Evolutionary conservation across 2,329 filamentous ascomycete species (phyloP).

Genomic region (Aspergillus tubingensis): DNA sequence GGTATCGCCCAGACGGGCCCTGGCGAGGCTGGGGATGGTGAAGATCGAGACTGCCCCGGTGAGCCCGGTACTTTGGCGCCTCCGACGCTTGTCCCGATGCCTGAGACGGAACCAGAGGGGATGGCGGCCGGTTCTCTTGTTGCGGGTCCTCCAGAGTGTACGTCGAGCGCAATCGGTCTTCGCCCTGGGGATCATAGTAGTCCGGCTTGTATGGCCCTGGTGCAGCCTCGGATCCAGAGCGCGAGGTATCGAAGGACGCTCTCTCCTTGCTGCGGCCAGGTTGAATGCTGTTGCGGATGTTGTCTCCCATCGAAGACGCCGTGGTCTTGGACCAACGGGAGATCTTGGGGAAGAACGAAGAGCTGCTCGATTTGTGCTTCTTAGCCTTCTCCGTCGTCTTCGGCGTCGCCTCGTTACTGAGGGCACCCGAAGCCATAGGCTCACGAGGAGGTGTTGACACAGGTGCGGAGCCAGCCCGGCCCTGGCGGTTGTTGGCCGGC

Average conservation of each 20-base stretch:
- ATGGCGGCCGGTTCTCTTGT: slow-evolving; percentile 55
- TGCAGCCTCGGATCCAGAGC: slow-evolving; percentile 74
- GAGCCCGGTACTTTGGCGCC: slow-evolving; percentile 65
- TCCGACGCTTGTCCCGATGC: slow-evolving; percentile 54
- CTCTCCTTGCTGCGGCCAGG: slow-evolving; percentile 59
- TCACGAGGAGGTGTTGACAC: slow-evolving; percentile 49
- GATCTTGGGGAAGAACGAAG: slow-evolving; percentile 84
- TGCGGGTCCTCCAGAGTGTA: slow-evolving; percentile 43
- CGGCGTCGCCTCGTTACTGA: slow-evolving; percentile 80
- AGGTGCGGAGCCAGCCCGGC: slow-evolving; percentile 46
- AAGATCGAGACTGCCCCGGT: slow-evolving; percentile 64
- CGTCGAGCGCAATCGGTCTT: slow-evolving; percentile 48
- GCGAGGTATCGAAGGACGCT: slow-evolving; percentile 66
- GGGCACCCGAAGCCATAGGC: slow-evolving; percentile 45
- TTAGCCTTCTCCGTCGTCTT: slow-evolving; percentile 69
- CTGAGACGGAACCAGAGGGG: slow-evolving; percentile 63
- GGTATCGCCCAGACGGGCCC: slow-evolving; percentile 63
- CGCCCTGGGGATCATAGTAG: slow-evolving; percentile 49
- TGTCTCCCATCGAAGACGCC: slow-evolving; percentile 78
- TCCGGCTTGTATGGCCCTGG: slow-evolving; percentile 59
- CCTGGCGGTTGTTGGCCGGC: slow-evolving; percentile 47
- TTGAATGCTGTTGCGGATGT: slow-evolving; percentile 66
- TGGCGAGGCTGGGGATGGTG: slow-evolving; percentile 66
- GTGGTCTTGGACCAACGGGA: slow-evolving; percentile 98
- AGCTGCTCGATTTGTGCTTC: slow-evolving; percentile 85